Evolutionary conservation across 2,329 filamentous ascomycete genomes (phyloP), one percentile per base, ranked within the genome.

Genomic region (Cyphellophora europaea): DNA sequence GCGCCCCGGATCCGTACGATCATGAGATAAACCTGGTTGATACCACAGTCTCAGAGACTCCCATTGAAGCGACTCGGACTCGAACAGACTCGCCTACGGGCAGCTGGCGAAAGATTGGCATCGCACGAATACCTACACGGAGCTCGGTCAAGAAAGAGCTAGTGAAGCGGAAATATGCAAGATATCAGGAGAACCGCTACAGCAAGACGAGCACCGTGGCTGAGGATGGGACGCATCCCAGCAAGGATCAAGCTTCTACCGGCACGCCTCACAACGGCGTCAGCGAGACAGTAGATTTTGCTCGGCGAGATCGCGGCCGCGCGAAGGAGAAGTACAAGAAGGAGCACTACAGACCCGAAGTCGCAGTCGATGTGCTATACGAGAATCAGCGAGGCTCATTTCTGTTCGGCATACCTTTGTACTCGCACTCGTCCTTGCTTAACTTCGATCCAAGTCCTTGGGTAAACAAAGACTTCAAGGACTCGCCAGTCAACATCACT

Each of bases 331-430:
- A 32, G 17, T 11, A 18, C 5, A 40, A 35, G 6, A 44, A 38
- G 35, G 53, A 52, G 17, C 37, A 53, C 2, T 48, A 51, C 27
- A 57, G 54, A 6, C 40, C 43, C 18, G 40, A 48, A 23, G 41
- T 40, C 2, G 79, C 74, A 17, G 77, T 96, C 41, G 91, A 98
- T 44, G 74, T 96, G 4, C 67, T 98, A 0, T 96, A 93, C 58
- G 91, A 98, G 57, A 98, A 98, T 53, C 84, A 98, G 62, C 75
- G 91, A 38, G 91, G 91, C 8, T 79, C 77, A 25, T 93, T 95
- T 53, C 67, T 93, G 42, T 96, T 89, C 51, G 89, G 91, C 17
- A 73, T 87, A 10, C 79, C 88, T 0, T 71, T 93, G n/a, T 98
- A 95, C 65, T 93, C 88, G 1, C 73, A 77, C 5, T 81, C 79